Base-by-base conservation (phyloP, 208 protist genomes). In the Angomonas deanei region DNA sequence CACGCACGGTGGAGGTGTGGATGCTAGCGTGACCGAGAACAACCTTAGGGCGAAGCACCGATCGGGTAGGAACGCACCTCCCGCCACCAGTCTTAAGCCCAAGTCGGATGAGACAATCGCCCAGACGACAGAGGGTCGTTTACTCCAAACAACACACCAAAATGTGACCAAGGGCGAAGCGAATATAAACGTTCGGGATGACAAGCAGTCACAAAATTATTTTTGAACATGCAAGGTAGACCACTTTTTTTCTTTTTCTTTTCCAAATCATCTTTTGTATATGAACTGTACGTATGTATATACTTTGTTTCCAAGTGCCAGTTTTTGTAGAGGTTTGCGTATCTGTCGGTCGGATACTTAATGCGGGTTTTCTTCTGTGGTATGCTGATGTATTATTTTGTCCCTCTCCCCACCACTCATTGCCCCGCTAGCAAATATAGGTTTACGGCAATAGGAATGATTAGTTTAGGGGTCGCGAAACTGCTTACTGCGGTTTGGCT, bases 1-100 rank as follows among this genome's bases (percentile, higher is more conserved):
- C 10, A 72, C 81, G 33, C 88, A 96, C 62, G 89, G 88, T 33
- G 78, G 94, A 32, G 92, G 85, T 49, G 67, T 89, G 1, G 84
- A 88, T 42, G 47, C 86, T 6, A 42, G 68, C 0, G 64, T 88
- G 1, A 69, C 64, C 21, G 69, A 55, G 30, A 63, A 74, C 30
- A 82, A 79, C 38, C 61, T 91, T 5, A 34, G 55, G 19, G 65
- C 79, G 10, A 79, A 76, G 2, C 71, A 64, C 19, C 58, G 81
- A n/a, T 47, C 61, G 0, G 88, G 88, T 10, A 71, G 64, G 21
- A 77, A 78, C 46, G 72, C 78, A 1, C 75, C 49, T 23, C 72
- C 67, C 2, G 26, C 72, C 6, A 82, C 79, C 26, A 67, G 69
- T 27, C 67, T 91, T 39, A 68, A 74, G 5, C 88, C 88, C 3